Base-by-base conservation (phyloP, 345 rosid species). In the Durio zibethinus region DNA sequence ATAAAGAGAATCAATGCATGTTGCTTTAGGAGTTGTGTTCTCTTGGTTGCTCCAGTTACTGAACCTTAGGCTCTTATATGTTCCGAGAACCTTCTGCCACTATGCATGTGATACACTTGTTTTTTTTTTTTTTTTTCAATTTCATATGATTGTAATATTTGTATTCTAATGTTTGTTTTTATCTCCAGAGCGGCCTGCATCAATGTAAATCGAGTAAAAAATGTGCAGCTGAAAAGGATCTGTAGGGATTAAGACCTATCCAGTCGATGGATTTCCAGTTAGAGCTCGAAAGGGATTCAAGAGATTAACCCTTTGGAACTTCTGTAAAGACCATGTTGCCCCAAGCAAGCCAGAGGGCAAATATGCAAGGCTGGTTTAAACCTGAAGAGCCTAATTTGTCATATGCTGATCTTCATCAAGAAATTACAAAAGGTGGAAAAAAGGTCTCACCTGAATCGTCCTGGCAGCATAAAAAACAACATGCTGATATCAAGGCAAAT, bases 361-460 rank as follows among this genome's bases (percentile, higher is more conserved):
- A 79, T 74, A 82, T 77, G 70, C 85, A 75, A 35, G 89, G 83
- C 63, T 83, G 82, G 78, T 81, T 86, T 60, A 82, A 79, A 70
- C 84, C 57, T 56, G 88, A 84, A 73, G 87, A 80, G 77, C 82
- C 89, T 14, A 80, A 80, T 1, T 77, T 88, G 7, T 80, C 88
- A 33, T 80, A 83, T 72, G 84, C 88, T 23, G 91, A 88, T 80
- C 81, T 86, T 35, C 85, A 84, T 79, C 82, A 76, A 45, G 86
- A 91, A 80, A 85, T 86, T 31, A 83, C 77, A 3, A 82, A 84
- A 72, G 84, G 81, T 79, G 78, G 66, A 40, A 85, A 82, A 69
- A 88, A 84, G 38, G 70, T 77, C 4, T 80, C 83, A 53, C 85
- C 89, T 5, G 76, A 76, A 72, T 74, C 84, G 45, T 80, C 77